Base-by-base conservation (phyloP, 176 grass and related monocot species). In the Paspalum vaginatum region DNA sequence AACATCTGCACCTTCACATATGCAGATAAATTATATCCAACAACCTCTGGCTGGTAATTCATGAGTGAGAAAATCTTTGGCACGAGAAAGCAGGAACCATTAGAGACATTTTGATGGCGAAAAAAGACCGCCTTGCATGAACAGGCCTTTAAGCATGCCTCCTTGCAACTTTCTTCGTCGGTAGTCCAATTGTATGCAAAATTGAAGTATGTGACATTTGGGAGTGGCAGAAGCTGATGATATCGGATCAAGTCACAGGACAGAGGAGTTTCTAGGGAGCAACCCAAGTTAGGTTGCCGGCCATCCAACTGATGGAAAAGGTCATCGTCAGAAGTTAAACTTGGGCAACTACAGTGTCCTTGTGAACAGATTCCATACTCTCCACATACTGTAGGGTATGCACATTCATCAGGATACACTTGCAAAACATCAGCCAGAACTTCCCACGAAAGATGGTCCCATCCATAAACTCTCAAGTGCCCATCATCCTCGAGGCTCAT, bases 1-100 rank as follows among this genome's bases (percentile, higher is more conserved):
- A 80, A n/a, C 65, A 44, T 79, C 72, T 95, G 90, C 40, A 99
- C 90, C 73, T 99, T 99, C 76, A 99, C 75, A 72, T 91, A 89
- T 76, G 88, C 83, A 54, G 86, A 86, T 79, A 90, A 88, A 75
- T 99, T 93, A 54, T 87, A 91, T 59, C 86, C 74, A 75, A 79
- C 65, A 10, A 68, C 11, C 27, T 63, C 83, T 64, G 84, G 39
- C 20, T 91, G 57, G 63, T 89, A 86, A 72, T 77, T 79, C 76
- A 85, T 88, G 37, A 95, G 86, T 21, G 96, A 95, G 50, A 95
- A 89, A 61, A 95, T 54, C 21, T 88, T 81, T 61, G 80, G 63
- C 49, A 74, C 71, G 68, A 98, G 60, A 40, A 88, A 91, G 57
- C 92, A 99, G 16, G 58, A 79, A 46, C 92, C 96, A 10, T 86